phyloP scores from a whole-genome alignment of 1,139 yeast species.

The Saccharomyces pastorianus region DNA sequence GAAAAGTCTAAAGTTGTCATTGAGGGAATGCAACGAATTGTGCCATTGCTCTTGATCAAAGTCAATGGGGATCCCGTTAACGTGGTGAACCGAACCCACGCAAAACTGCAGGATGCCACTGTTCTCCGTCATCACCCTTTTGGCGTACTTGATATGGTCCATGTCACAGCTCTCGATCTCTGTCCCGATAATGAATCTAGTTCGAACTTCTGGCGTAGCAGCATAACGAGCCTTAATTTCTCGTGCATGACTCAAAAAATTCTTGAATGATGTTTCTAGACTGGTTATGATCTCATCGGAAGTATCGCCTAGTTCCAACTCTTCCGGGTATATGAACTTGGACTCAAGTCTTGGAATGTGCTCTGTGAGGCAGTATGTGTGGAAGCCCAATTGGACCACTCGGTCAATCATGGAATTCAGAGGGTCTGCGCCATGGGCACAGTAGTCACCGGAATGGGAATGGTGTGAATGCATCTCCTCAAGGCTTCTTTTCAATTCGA shows the following conservation, averaged over 20 bases:
- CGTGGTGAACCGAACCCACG: conserved; percentile 89
- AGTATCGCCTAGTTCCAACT: conserved; percentile 34
- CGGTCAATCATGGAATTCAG: conserved; percentile 58
- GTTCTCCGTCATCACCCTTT: conserved; percentile 33
- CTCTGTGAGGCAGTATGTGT: conserved; percentile 77
- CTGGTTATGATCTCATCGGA: conserved; percentile 37
- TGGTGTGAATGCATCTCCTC: conserved; percentile 76
- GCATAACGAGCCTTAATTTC: conserved; percentile 38
- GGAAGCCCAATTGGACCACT: conserved; percentile 55
- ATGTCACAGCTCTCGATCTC: conserved; percentile 78
- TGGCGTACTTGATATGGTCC: conserved; percentile 50
- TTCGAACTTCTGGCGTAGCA: conserved; percentile 27
- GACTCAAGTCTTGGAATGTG: conserved; percentile 76
- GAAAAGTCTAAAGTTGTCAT: conserved; percentile 40
- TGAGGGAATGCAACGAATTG: conserved; percentile 39
- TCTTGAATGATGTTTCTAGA: conserved; percentile 45
- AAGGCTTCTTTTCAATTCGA: neutral
- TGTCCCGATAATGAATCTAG: conserved; percentile 67
- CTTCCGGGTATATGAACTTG: conserved; percentile 76
- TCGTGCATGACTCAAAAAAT: conserved; percentile 56
- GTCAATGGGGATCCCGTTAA: conserved; percentile 72
- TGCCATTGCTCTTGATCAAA: conserved; percentile 54
- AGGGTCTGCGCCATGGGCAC: conserved; percentile 75
- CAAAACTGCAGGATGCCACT: conserved; percentile 42
- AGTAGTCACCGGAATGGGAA: conserved; percentile 87